Evolutionary conservation across 371 early-diverging fungal species (phyloP), one percentile per base, ranked within the genome.

Genomic region (Mucor indicus): DNA sequence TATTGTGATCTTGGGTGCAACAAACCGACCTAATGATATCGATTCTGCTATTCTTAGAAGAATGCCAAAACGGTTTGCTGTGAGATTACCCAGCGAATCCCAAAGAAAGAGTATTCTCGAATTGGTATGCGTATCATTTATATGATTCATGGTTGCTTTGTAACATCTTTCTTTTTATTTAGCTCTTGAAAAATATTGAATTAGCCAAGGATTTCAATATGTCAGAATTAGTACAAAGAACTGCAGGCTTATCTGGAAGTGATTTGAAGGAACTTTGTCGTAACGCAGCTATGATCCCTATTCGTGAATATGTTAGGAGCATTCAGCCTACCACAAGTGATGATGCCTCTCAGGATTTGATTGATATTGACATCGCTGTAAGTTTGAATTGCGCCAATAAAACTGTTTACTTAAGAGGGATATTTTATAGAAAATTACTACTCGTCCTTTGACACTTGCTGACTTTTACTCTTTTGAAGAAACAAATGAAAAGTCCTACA

Each of bases 181-280:
- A 90, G 91, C 80, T 96, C 58, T 71, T 98, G 25, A 68, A 76
- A 23, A 67, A 78, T 49, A 83, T 84, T 31, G 71, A 80, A 12
- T 52, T 96, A 4, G 88, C 83, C 1, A 51, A 70, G 2, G 79
- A 69, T 20, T 93, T 95, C 57, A 81, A 92, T 43, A 60, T 91
- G 57, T 72, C 80, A 2, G 67, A 75, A 48, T 70, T 98, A n/a
- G 93, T 89, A 1, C 50, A 65, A 21, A 64, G 75, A 39, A 95
- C 98, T 3, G 80, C 77, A n/a, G 93, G 92, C 13, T 87, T 85
- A 57, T 95, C 98, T 17, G 96, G 93, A 35, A 90, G 91, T 55
- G 98, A 98, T 50, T 73, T 98, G 62, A 96, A 97, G 74, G 98
- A 98, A 59, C 79, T 96, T 27, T 96, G 97, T 58, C 84, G 98